These are phyloP conservation scores for Torulaspora maleeae DNA, from an alignment of 805 yeast genomes.

Conservation along the genomic window DNA sequence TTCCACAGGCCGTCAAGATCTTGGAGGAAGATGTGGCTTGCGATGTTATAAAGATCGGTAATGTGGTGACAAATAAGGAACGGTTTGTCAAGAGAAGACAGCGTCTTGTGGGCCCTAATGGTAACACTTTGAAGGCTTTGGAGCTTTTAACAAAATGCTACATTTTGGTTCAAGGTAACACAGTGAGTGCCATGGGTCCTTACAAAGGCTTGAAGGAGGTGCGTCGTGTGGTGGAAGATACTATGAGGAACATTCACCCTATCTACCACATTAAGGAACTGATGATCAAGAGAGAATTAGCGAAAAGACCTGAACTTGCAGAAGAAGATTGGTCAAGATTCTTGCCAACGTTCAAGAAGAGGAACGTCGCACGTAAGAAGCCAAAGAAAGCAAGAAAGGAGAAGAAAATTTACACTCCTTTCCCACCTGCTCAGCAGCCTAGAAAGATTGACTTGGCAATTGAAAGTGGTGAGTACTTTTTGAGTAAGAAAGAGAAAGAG, in stretches of 20 bases:
- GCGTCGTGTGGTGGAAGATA: constrained; percentile 92
- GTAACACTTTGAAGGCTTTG: constrained; percentile 92
- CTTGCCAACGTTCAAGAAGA: constrained; percentile 93
- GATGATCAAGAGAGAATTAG: constrained; percentile 94
- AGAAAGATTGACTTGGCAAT: constrained; percentile 95
- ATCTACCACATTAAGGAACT: constrained; percentile 94
- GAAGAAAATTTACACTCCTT: constrained; percentile 88
- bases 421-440: constrained; percentile 97
- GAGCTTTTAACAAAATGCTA: constrained; percentile 95
- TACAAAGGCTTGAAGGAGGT: constrained; percentile 87
- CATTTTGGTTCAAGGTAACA: constrained; percentile 93
- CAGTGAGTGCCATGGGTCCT: constrained; percentile 96
- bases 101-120: constrained; percentile 92
- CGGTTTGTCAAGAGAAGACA: constrained; percentile 94
- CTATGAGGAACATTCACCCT: constrained; percentile 97
- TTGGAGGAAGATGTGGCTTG: constrained; percentile 90
- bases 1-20: constrained; percentile 91
- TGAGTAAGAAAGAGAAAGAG: constrained; percentile 79
- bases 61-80: constrained; percentile 82
- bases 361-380: constrained; percentile 90
- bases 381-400: constrained; percentile 58
- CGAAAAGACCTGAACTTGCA: constrained; percentile 92
- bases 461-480: constrained; percentile 97
- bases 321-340: constrained; percentile 96
- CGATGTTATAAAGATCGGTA: constrained; percentile 93